A percentile compares a stretch with the other conserved stretches of the same genome.
phyloP scores from a whole-genome alignment of 163 green algal species.

The Trebouxia gelatinosa region DNA sequence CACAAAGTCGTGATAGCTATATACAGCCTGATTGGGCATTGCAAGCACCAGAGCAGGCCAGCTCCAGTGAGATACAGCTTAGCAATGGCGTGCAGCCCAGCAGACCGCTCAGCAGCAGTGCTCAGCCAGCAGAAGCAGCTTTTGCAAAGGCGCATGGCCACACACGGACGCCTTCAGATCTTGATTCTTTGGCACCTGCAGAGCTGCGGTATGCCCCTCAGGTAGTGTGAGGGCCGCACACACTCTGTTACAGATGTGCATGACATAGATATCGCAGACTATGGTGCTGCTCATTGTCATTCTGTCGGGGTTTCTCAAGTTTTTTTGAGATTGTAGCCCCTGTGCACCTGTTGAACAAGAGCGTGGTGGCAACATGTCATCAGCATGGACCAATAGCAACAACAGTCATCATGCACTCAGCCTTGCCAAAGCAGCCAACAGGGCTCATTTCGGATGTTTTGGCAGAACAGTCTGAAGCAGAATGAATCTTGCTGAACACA shows the following conservation, averaged over 20 bases:
- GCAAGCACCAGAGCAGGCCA: neutral
- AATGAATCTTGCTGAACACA: too few relatives aligned
- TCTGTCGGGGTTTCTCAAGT: neutral
- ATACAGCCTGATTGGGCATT: neutral
- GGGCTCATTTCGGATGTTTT: too few relatives aligned
- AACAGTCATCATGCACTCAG: neutral
- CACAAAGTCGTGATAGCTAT: neutral
- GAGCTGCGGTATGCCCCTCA: slow-evolving; percentile 13
- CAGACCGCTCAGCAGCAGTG: too few relatives aligned
- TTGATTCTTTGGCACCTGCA: neutral
- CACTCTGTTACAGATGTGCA: neutral
- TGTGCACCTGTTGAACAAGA: neutral
- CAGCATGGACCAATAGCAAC: too few relatives aligned
- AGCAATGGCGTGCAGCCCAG: too few relatives aligned
- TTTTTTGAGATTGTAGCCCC: neutral
- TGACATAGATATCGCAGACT: neutral
- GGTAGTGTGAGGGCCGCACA: neutral
- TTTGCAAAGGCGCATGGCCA: neutral
- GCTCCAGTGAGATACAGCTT: too few relatives aligned
- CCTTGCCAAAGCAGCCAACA: too few relatives aligned
- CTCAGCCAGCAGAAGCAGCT: neutral
- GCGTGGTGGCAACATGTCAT: neutral
- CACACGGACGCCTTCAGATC: neutral
- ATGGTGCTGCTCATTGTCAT: neutral
- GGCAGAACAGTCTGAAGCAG: too few relatives aligned